Evolutionary conservation across 768 basidiomycete genomes (phyloP).

Genomic region (Tylopilus vinaceipallidus): DNA sequence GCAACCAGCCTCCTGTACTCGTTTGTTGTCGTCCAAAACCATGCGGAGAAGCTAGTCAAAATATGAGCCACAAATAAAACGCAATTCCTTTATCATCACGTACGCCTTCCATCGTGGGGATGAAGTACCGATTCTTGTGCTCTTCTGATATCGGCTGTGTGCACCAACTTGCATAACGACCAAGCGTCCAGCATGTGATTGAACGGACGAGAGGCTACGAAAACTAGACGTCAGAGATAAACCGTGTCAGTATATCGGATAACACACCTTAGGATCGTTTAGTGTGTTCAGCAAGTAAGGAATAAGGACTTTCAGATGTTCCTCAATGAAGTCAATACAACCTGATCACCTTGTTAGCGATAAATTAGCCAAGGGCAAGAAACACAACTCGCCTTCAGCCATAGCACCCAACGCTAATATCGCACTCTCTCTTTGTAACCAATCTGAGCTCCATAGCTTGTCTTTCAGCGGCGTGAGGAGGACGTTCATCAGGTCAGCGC

Average conservation of each 20-base stretch:
- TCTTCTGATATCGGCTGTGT: conserved; percentile 82
- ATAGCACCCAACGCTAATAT: conserved; percentile 96
- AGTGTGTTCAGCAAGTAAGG: conserved; percentile 91
- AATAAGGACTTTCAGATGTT: conserved; percentile 89
- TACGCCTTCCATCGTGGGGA: conserved; percentile 98
- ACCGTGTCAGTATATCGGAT: not conserved
- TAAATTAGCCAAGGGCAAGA: not conserved
- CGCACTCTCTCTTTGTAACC: conserved; percentile 93
- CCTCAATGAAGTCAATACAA: conserved; percentile 94
- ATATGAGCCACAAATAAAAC: not conserved
- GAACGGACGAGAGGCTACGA: conserved; percentile 91
- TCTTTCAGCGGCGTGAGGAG: conserved; percentile 88
- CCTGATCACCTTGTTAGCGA: conserved; percentile 46
- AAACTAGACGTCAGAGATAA: conserved; percentile 3
- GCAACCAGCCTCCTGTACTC: conserved; percentile 98
- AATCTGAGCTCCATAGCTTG: conserved; percentile 89
- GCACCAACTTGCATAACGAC: conserved; percentile 97
- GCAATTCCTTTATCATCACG: conserved; percentile 31
- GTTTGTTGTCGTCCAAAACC: conserved; percentile 98
- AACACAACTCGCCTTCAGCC: conserved; percentile 77
- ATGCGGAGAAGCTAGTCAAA: conserved; percentile 82
- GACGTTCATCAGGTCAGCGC: conserved; percentile 84
- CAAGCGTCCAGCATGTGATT: conserved; percentile 99
- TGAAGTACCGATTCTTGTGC: conserved; percentile 87
- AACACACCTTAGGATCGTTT: conserved; percentile 82